Evolutionary conservation across 2,329 filamentous ascomycete genomes (phyloP), one percentile per base, ranked within the genome.

Genomic region (Fusarium sp.): DNA sequence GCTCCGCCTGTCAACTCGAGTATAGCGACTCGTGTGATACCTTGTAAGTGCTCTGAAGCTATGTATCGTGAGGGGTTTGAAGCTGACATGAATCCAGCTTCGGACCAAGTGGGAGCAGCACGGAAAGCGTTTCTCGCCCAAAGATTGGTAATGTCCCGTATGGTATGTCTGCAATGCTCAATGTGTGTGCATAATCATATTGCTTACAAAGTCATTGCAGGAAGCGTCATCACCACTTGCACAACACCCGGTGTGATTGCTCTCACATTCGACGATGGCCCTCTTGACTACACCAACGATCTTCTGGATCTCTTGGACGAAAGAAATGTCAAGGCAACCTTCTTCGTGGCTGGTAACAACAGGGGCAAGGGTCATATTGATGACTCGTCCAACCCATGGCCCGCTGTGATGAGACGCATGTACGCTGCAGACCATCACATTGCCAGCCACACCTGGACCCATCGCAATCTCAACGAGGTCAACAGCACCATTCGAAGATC

Each of bases 201-300:
- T 17, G 41, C 71, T 77, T 55, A 75, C 67, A 47, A 27, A 22
- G 49, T 19, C 11, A 41, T 14, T 15, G 23, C 41, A 80, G 78
- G 78, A 35, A 71, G 66, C 35, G 60, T 72, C 55, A 78, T 81
- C 63, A 82, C 74, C 1, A 75, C 70, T 13, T 81, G 79, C 65
- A 76, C 70, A 2, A 62, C 62, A 14, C 76, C 78, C 1, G 79
- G 77, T 22, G 74, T 75, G 55, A 74, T 82, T 37, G 82, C 83
- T 2, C 73, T 85, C 25, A 84, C 82, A 1, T 83, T 80, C 67
- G 83, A 84, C 63, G 83, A 85, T 51, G 82, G 82, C 0, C 83
- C 83, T 1, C 81, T 76, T 58, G 55, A 65, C 5, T 83, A 78
- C 68, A 85, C 83, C 6, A 64, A 68, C 8, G 71, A 74, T 11